phyloP scores from a whole-genome alignment of 768 basidiomycete species.

The Boletus tomentosulus region DNA sequence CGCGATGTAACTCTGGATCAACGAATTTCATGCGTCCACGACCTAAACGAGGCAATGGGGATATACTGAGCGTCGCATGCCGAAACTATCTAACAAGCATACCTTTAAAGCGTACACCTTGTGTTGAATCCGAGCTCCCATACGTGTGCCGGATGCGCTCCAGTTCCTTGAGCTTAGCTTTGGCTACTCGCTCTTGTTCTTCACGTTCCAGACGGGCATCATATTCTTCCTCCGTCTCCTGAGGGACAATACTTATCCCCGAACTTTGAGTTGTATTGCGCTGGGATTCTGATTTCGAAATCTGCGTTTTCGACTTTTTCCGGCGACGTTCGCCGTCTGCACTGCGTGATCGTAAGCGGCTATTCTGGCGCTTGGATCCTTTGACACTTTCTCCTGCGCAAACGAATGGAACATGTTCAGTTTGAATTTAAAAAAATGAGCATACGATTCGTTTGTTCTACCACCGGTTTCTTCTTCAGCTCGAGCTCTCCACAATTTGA shows the following conservation, averaged over 20 bases:
- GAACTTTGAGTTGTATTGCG: conserved; percentile 1
- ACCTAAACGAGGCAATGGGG: conserved; percentile 31
- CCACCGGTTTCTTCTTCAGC: conserved; percentile 38
- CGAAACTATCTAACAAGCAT: neutral
- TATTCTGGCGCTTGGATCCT: conserved; percentile 19
- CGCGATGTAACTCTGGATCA: conserved; percentile 49
- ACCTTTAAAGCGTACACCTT: conserved; percentile 67
- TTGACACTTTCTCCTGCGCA: conserved; percentile 6
- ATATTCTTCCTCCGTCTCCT: conserved; percentile 72
- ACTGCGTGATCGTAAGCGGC: conserved; percentile 28
- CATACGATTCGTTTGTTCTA: conserved; percentile 15
- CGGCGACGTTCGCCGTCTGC: conserved; percentile 23
- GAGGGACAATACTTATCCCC: conserved; percentile 6
- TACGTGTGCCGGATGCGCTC: conserved; percentile 42
- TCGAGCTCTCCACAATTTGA: conserved; percentile 83
- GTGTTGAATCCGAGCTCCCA: conserved; percentile 30
- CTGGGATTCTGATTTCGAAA: neutral
- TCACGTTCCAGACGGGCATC: conserved; percentile 64
- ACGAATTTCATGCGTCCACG: conserved; percentile 66
- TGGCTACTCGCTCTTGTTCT: conserved; percentile 55
- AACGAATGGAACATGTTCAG: neutral
- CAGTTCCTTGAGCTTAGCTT: conserved; percentile 44
- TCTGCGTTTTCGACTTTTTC: conserved; percentile 27
- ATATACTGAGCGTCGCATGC: neutral
- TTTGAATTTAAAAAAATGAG: neutral